phyloP scores from a whole-genome alignment of 2,329 filamentous ascomycete genomes.

The Fusarium verticillioides region DNA sequence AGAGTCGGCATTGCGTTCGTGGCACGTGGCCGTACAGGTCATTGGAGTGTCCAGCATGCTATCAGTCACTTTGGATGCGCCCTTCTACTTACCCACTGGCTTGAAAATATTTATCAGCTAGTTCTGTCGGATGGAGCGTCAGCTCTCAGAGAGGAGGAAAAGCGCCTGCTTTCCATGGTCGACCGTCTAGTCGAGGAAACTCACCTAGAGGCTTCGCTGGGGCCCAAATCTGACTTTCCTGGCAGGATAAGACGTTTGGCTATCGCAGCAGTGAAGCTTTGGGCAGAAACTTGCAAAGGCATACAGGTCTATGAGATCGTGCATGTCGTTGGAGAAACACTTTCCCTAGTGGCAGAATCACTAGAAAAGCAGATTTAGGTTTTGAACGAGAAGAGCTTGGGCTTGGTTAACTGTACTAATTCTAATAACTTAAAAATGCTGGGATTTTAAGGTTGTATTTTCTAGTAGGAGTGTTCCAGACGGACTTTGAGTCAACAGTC shows the following conservation, averaged over 20 bases:
- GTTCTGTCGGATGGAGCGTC: neutral
- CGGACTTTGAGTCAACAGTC: too few species aligned
- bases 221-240: neutral
- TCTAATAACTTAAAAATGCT: neutral
- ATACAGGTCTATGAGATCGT: conserved; percentile 32
- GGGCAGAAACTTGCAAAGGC: conserved; percentile 29
- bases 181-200: neutral
- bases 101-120: conserved; percentile 1
- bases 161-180: neutral
- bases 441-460: neutral
- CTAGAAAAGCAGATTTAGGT: neutral
- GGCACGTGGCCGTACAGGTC: conserved; percentile 18
- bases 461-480: neutral
- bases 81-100: conserved; percentile 21
- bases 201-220: neutral
- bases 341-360: neutral
- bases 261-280: conserved; percentile 7
- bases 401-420: neutral
- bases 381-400: neutral
- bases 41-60: conserved; percentile 28
- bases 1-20: conserved; percentile 27
- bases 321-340: conserved; percentile 9
- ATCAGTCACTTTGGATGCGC: conserved; percentile 27
- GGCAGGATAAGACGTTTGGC: conserved; percentile 11
- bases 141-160: neutral